These are phyloP conservation scores for Hygrophila difformis DNA, from an alignment of 257 asterid genomes.

Conservation along the genomic window DNA sequence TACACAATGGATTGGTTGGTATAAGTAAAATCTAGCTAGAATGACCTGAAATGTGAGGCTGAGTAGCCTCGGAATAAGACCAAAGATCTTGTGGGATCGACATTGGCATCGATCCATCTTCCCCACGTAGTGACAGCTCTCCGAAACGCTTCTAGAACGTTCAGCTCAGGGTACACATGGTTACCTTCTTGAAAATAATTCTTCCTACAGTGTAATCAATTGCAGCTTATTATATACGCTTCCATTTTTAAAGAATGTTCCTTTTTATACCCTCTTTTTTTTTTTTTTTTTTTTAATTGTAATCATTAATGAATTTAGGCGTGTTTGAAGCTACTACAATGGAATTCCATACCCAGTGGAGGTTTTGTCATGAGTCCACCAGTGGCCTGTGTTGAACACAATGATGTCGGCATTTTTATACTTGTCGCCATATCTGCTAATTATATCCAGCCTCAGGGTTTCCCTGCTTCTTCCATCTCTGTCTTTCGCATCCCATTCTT, in stretches of 20 bases:
- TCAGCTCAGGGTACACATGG: conserved; percentile 44
- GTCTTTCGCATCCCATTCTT: conserved; percentile 46
- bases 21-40: too few relatives aligned
- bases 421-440: conserved; percentile 35
- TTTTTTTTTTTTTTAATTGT: too few relatives aligned
- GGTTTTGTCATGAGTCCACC: conserved; percentile 88
- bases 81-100: conserved; percentile 36
- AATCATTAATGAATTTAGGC: too few relatives aligned
- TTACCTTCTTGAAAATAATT: conserved; percentile 77
- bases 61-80: conserved; percentile 67
- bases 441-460: conserved; percentile 59
- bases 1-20: too few relatives aligned
- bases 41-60: conserved; percentile 31
- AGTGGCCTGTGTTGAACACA: conserved; percentile 72
- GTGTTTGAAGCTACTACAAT: too few relatives aligned
- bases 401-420: conserved; percentile 47
- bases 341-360: conserved; percentile 39
- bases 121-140: conserved; percentile 70
- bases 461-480: conserved; percentile 48
- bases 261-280: too few relatives aligned
- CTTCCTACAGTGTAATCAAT: conserved; percentile 27
- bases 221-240: too few relatives aligned
- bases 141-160: conserved; percentile 54
- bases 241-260: too few relatives aligned
- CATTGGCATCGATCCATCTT: conserved; percentile 59